A percentile compares a stretch with the other conserved stretches of the same genome.
Conservation (phyloP, 2,329 filamentous ascomycete species). For the Microcyclospora pomicola region DNA sequence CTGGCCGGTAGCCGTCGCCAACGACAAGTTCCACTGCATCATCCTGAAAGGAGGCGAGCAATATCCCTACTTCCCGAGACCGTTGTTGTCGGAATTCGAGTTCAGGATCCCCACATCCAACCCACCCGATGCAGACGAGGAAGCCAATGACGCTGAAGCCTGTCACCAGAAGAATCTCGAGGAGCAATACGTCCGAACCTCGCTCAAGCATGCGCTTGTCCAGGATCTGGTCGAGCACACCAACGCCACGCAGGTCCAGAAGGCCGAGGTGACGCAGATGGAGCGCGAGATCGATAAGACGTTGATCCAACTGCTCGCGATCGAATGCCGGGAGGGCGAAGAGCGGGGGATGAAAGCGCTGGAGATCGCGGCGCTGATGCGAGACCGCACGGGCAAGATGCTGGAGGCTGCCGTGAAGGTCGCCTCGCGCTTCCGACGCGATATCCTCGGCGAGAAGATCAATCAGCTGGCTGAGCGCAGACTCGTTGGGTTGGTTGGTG, state of each 20-base stretch:
- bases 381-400: slow-evolving; percentile 75
- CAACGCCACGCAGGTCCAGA: slow-evolving; percentile 49
- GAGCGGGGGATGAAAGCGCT: slow-evolving; percentile 89
- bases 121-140: slow-evolving; percentile 34
- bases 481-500: slow-evolving; percentile 47
- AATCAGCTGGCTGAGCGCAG: slow-evolving; percentile 64
- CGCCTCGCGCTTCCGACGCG: slow-evolving; percentile 68
- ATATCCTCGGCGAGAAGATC: slow-evolving; percentile 80
- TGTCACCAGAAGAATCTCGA: slow-evolving; percentile 49
- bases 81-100: slow-evolving; percentile 82
- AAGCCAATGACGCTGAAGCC: slow-evolving; percentile 26
- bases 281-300: slow-evolving; percentile 84
- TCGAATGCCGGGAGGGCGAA: slow-evolving; percentile 85
- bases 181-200: slow-evolving; percentile 65
- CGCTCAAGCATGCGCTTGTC: slow-evolving; percentile 58
- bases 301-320: slow-evolving; percentile 72
- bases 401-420: slow-evolving; percentile 82
- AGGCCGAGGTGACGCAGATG: slow-evolving; percentile 51
- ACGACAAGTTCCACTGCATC: slow-evolving; percentile 92
- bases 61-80: slow-evolving; percentile 84
- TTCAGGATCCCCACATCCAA: slow-evolving; percentile 66
- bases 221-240: slow-evolving; percentile 60
- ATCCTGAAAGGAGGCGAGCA: slow-evolving; percentile 92
- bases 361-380: slow-evolving; percentile 78
- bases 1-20: slow-evolving; percentile 88